phyloP scores from a whole-genome alignment of 257 asterid genomes.

The Thymus mandschuricus region DNA sequence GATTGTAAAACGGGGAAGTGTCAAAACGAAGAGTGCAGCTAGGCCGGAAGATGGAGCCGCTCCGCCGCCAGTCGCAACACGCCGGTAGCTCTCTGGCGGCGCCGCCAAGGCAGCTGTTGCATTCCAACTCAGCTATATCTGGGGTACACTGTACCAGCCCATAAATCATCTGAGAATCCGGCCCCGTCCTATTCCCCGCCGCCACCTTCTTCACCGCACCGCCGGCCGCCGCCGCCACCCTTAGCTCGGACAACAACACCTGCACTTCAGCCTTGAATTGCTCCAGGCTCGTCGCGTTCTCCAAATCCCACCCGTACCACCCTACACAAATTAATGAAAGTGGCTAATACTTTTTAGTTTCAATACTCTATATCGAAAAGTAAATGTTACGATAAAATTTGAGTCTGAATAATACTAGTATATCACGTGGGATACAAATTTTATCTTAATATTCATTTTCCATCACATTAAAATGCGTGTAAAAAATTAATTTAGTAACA shows the following conservation, averaged over 20 bases:
- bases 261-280: neutral
- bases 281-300: neutral
- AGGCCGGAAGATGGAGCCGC: neutral
- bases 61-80: neutral
- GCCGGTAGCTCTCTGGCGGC: neutral
- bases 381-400: no score
- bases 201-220: neutral
- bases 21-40: constrained; percentile 18
- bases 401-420: no score
- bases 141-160: constrained; percentile 12
- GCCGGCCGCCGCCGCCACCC: neutral
- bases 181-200: neutral
- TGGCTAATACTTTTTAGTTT: no score
- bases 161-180: neutral
- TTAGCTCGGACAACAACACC: neutral
- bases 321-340: neutral
- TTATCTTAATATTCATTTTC: no score
- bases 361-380: no score
- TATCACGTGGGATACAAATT: no score
- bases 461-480: no score
- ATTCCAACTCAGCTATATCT: neutral
- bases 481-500: no score
- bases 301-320: neutral
- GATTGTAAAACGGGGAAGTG: neutral
- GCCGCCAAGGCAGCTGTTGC: neutral